Evolutionary conservation across 2,329 filamentous ascomycete species (phyloP), one percentile per base, ranked within the genome.

Genomic region (Phaeosphaeriaceae sp.): DNA sequence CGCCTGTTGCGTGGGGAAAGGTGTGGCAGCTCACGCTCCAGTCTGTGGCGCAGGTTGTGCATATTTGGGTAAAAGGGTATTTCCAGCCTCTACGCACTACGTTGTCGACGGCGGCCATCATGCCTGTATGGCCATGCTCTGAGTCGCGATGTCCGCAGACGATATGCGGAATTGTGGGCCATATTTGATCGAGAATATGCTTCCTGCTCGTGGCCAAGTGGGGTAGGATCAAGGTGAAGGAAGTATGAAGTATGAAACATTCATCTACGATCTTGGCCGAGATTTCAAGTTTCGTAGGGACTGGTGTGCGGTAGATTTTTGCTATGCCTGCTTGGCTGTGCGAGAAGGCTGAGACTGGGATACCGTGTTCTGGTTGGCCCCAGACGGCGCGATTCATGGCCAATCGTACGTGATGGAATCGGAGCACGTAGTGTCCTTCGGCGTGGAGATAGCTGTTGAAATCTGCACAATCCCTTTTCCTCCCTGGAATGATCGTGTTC

Each of bases 351-450:
- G 50, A 46, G 0, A 70, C 44, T 0, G 57, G 52, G 18, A 72
- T 61, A 2, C 68, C 68, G 43, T 67, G 64, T 3, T 50, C 48
- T 2, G 52, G 29, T 8, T 26, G 23, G 21, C 67, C 68, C 49
- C 56, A 54, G 0, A 50, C 28, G 1, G 42, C 18, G 15, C 52
- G 46, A 32, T 64, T 63, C 9, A 72, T 41, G 1, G 63, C 67
- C 6, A 71, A 59, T 1, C 64, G 56, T 18, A 71, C 43, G 48
- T 72, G 68, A 34, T 70, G 66, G 41, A 62, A 69, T 9, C 54
- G 48, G 2, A 71, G 50, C 1, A 54, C 56, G 37, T 67, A 71
- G 2, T 48, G 33, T 6, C 21, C 18, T 6, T 49, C 46, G 20
- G 48, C 56, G 30, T 54, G 47, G 12, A 71, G 46, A 39, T 60